Conservation (phyloP, 2,329 filamentous ascomycete species). For the Teratosphaeriaceae sp. region DNA sequence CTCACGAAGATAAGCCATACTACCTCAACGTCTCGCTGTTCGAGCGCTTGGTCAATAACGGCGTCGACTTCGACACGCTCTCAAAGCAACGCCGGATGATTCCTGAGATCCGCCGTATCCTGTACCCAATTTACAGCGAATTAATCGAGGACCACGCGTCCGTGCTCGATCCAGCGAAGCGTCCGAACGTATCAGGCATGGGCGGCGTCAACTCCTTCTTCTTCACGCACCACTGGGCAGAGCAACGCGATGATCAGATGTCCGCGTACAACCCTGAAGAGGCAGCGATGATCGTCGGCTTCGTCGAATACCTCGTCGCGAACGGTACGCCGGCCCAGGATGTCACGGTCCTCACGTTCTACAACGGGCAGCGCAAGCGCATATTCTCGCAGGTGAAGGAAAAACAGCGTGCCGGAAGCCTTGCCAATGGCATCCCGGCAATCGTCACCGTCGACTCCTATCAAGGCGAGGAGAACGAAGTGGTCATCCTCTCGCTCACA, state of each 20-base stretch:
- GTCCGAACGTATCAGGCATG: constrained; percentile 56
- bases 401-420: constrained; percentile 29
- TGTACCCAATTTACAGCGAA: constrained; percentile 54
- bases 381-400: constrained; percentile 41
- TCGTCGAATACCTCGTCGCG: constrained; percentile 64
- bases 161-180: constrained; percentile 41
- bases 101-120: constrained; percentile 57
- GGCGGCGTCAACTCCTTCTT: constrained; percentile 54
- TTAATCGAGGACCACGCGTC: constrained; percentile 52
- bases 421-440: constrained; percentile 58
- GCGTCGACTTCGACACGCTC: constrained; percentile 58
- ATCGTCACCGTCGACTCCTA: constrained; percentile 46
- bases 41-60: constrained; percentile 50
- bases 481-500: constrained; percentile 64
- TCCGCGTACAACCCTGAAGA: constrained; percentile 66
- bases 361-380: constrained; percentile 70
- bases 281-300: constrained; percentile 66
- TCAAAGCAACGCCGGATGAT: constrained; percentile 66
- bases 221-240: constrained; percentile 59
- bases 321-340: constrained; percentile 55
- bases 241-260: constrained; percentile 55
- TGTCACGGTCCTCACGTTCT: constrained; percentile 82
- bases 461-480: constrained; percentile 67
- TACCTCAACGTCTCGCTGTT: constrained; percentile 55
- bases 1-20: constrained; percentile 49